Evolutionary conservation across 1,139 yeast genomes (phyloP).

Genomic region (Geotrichum australiense): DNA sequence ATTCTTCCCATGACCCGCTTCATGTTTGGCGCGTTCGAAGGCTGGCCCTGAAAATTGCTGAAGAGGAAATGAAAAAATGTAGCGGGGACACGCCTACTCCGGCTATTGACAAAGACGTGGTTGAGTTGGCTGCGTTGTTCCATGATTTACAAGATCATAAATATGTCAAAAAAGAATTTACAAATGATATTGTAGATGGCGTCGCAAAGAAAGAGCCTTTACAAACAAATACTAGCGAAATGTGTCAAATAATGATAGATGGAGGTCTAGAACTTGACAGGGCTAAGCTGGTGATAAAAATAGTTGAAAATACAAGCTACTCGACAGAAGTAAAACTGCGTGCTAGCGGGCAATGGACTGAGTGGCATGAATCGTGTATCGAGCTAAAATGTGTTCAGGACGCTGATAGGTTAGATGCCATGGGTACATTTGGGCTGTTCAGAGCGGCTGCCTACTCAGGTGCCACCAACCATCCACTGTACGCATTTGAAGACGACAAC

Average conservation of each 20-base stretch:
- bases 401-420: conserved; percentile 37
- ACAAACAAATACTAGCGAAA: conserved; percentile 16
- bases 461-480: conserved; percentile 27
- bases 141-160: conserved; percentile 37
- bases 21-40: conserved; percentile 32
- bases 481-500: conserved; percentile 50
- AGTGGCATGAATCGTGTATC: conserved; percentile 27
- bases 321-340: conserved; percentile 28
- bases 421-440: conserved; percentile 35
- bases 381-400: conserved; percentile 35
- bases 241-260: conserved; percentile 19
- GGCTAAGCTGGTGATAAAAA: conserved; percentile 24
- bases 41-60: conserved; percentile 27
- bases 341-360: conserved; percentile 26
- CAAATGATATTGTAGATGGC: not conserved
- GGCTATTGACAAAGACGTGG: conserved; percentile 27
- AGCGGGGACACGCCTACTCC: not conserved
- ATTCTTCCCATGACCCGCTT: conserved; percentile 31
- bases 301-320: conserved; percentile 31
- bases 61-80: conserved; percentile 12
- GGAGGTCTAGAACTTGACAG: conserved; percentile 23
- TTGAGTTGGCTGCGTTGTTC: conserved; percentile 34
- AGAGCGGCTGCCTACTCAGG: conserved; percentile 35
- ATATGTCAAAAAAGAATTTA: conserved; percentile 20
- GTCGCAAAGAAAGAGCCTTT: not conserved